Conservation (phyloP, 2,329 filamentous ascomycete species). For the Fusarium pseudoanthophilum region DNA sequence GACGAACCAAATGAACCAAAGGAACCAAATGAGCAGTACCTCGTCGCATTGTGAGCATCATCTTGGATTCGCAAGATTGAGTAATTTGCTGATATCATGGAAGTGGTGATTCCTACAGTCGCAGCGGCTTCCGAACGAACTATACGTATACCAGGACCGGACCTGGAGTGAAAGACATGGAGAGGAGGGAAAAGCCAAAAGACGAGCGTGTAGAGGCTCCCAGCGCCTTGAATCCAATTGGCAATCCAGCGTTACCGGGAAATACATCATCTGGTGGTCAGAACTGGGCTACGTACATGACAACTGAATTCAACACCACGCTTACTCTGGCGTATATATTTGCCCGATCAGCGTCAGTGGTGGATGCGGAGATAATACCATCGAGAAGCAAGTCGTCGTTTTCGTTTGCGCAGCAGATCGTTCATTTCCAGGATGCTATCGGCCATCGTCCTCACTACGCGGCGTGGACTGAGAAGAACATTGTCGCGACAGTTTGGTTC, state of each 20-base stretch:
- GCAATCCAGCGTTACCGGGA: background rate
- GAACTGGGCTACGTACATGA: background rate
- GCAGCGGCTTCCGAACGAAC: background rate
- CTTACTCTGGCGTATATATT: conserved; percentile 10
- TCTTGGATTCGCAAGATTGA: background rate
- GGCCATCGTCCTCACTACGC: conserved; percentile 1
- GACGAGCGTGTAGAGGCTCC: background rate
- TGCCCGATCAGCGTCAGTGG: background rate
- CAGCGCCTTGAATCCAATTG: background rate
- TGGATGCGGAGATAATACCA: background rate
- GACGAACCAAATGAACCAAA: no score
- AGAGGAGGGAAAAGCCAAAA: background rate
- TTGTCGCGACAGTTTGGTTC: conserved; percentile 2
- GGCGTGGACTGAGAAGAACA: background rate
- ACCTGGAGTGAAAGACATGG: background rate
- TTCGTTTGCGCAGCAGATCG: background rate
- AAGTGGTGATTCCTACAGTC: background rate
- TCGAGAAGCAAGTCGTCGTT: background rate
- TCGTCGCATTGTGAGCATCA: background rate
- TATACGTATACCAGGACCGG: background rate
- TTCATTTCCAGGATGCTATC: background rate
- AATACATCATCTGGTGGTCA: background rate
- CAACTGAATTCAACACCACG: background rate
- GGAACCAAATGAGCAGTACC: background rate
- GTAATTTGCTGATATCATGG: background rate